These are phyloP conservation scores for Penstemon barbatus DNA, from an alignment of 257 asterid species.

Conservation along the genomic window DNA sequence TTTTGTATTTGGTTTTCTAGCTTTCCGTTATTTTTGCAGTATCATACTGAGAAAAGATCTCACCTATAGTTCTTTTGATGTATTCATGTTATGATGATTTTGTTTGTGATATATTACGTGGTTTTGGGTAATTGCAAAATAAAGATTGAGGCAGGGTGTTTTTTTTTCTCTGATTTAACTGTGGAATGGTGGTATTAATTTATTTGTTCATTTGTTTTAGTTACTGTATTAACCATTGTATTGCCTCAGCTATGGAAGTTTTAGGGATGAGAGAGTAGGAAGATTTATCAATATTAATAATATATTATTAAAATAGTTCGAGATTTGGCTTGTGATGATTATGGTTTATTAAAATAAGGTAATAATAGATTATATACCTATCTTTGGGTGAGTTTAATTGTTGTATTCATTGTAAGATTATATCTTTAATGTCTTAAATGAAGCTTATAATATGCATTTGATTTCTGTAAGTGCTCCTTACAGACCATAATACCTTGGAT, in stretches of 20 bases:
- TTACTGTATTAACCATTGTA: background rate
- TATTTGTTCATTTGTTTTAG: background rate
- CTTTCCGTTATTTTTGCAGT: background rate
- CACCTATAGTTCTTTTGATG: background rate
- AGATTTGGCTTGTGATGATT: background rate
- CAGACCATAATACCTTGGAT: background rate
- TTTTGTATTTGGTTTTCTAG: too few relatives aligned
- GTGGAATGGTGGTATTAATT: background rate
- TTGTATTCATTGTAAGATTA: background rate
- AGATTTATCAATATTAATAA: background rate
- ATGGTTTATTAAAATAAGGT: background rate
- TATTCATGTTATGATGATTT: background rate
- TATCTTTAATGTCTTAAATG: background rate
- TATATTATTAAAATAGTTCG: background rate
- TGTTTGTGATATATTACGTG: background rate
- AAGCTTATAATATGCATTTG: too few relatives aligned
- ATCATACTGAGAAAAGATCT: background rate
- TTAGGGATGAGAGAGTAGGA: background rate
- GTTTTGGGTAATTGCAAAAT: conserved; percentile 15
- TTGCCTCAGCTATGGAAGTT: conserved; percentile 1
- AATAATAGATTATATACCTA: background rate
- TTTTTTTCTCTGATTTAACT: background rate
- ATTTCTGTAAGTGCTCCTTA: background rate
- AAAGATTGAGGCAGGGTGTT: background rate
- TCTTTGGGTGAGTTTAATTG: background rate